Conservation (phyloP, 2,329 filamentous ascomycete genomes). For the Ophiosphaerella korrae region DNA sequence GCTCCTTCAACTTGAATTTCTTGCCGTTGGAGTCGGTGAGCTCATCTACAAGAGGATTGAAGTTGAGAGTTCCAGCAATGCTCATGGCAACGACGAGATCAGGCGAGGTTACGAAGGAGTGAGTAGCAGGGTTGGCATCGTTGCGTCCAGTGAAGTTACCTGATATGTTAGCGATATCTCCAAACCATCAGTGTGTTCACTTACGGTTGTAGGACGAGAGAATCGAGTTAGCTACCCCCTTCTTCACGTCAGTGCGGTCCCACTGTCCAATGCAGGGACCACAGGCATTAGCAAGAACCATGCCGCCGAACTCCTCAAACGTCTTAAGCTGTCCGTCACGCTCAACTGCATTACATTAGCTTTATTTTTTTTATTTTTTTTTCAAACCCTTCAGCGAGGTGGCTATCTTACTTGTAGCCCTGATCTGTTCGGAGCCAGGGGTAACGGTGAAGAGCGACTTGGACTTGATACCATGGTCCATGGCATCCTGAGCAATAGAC, state of each 20-base stretch:
- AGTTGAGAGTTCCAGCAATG: conserved; percentile 82
- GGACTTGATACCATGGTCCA: conserved; percentile 90
- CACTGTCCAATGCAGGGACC: conserved; percentile 78
- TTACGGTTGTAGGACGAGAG: conserved; percentile 96
- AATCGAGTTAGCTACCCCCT: conserved; percentile 95
- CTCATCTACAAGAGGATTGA: conserved; percentile 92
- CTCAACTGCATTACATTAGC: neutral
- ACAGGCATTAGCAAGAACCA: conserved; percentile 94
- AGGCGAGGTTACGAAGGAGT: conserved; percentile 90
- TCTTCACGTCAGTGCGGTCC: conserved; percentile 92
- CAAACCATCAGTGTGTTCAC: too few relatives aligned
- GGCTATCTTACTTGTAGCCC: conserved; percentile 64
- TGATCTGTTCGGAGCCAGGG: conserved; percentile 95
- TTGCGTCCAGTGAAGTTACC: conserved; percentile 96
- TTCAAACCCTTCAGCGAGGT: too few relatives aligned
- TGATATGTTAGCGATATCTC: too few relatives aligned
- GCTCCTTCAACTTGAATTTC: conserved; percentile 85
- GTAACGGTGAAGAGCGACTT: conserved; percentile 94
- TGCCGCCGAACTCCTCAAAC: conserved; percentile 93
- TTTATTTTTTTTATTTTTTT: neutral
- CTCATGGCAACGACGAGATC: conserved; percentile 87
- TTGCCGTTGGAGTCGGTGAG: conserved; percentile 96
- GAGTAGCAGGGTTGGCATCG: conserved; percentile 91
- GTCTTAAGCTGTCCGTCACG: conserved; percentile 85
- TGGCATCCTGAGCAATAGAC: conserved; percentile 87